Evolutionary conservation across 2,329 filamentous ascomycete species (phyloP).

Genomic region (Phialocephala sp.): DNA sequence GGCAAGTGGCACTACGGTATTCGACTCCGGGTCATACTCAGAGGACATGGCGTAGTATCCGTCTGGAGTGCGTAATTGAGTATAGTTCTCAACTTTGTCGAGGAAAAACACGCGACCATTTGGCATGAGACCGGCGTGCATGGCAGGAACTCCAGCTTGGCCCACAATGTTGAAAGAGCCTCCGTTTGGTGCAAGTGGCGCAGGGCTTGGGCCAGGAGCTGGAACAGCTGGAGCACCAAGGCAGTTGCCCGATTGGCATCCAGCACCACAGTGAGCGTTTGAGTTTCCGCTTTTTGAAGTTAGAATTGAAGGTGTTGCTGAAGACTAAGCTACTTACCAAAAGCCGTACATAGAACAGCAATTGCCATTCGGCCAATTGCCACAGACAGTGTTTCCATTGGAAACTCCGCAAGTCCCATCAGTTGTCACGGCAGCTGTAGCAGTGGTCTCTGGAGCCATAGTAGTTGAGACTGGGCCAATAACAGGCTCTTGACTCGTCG

Average conservation of each 20-base stretch:
- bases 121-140: conserved; percentile 65
- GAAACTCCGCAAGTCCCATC: conserved; percentile 59
- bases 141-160: conserved; percentile 64
- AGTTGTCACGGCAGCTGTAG: conserved; percentile 48
- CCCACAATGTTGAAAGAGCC: conserved; percentile 57
- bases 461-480: conserved; percentile 35
- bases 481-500: conserved; percentile 31
- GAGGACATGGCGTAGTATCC: conserved; percentile 64
- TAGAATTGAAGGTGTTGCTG: conserved; percentile 15
- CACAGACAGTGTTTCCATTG: conserved; percentile 56
- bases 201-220: conserved; percentile 44
- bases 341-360: conserved; percentile 65
- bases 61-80: conserved; percentile 57
- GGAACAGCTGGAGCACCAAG: conserved; percentile 46
- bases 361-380: conserved; percentile 55
- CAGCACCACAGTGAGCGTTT: conserved; percentile 58
- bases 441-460: conserved; percentile 34
- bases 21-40: conserved; percentile 60
- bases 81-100: conserved; percentile 69
- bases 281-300: conserved; percentile 43
- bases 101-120: conserved; percentile 65
- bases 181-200: conserved; percentile 51
- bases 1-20: conserved; percentile 51
- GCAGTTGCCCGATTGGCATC: conserved; percentile 62
- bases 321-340: conserved; percentile 44